Evolutionary conservation across 768 basidiomycete genomes (phyloP).

Genomic region (Boletus subparvulus): DNA sequence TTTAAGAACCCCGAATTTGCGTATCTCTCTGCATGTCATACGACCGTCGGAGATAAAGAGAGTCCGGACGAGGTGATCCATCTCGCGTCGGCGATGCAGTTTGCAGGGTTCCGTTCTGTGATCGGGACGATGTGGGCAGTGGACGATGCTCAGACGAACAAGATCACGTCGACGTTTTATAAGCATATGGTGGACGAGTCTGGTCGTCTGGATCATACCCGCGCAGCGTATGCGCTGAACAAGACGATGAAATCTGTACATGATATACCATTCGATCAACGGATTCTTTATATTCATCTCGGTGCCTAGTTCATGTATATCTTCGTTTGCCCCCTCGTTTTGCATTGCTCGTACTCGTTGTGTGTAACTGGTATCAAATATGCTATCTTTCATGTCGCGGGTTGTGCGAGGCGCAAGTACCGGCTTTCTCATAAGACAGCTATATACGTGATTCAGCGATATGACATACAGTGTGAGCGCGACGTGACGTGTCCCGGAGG

Average conservation of each 20-base stretch:
- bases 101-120: background rate
- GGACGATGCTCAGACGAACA: background rate
- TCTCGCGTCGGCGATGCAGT: background rate
- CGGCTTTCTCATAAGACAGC: too few relatives aligned
- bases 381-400: too few relatives aligned
- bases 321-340: too few relatives aligned
- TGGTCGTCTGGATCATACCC: background rate
- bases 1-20: conserved; percentile 14
- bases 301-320: too few relatives aligned
- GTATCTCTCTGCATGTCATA: conserved; percentile 24
- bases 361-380: too few relatives aligned
- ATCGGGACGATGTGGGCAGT: conserved; percentile 1
- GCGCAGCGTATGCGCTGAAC: background rate
- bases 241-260: background rate
- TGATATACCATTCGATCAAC: too few relatives aligned
- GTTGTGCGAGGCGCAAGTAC: too few relatives aligned
- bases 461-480: too few relatives aligned
- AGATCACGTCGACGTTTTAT: background rate
- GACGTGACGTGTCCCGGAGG: too few relatives aligned
- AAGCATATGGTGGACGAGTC: background rate
- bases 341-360: too few relatives aligned
- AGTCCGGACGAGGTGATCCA: conserved; percentile 5
- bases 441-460: too few relatives aligned
- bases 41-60: conserved; percentile 6
- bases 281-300: too few relatives aligned